Evolutionary conservation across 371 early-diverging fungal species (phyloP).

Genomic region (Fennellomyces sp.): DNA sequence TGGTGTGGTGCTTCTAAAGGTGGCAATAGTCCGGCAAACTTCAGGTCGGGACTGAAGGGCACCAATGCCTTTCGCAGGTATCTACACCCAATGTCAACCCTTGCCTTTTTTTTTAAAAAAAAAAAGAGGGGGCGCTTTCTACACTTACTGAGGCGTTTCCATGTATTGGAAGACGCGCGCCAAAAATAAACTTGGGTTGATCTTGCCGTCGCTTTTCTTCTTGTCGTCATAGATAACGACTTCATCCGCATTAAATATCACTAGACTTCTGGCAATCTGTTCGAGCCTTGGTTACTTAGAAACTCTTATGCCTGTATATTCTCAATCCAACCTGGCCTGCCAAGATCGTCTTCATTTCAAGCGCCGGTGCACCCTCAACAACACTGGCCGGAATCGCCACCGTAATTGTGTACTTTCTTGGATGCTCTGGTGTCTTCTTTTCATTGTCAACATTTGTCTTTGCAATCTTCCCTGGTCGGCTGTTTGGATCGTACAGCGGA

Average conservation of each 20-base stretch:
- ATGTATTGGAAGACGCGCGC: constrained; percentile 70
- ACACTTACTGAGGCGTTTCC: constrained; percentile 66
- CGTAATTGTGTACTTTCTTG: constrained; percentile 61
- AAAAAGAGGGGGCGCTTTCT: too few species aligned
- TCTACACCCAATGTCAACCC: constrained; percentile 15
- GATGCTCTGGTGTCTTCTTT: constrained; percentile 22
- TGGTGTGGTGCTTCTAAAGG: constrained; percentile 79
- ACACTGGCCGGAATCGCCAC: constrained; percentile 75
- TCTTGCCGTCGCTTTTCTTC: constrained; percentile 25
- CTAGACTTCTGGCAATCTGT: constrained; percentile 67
- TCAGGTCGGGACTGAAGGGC: constrained; percentile 73
- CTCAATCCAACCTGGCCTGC: constrained; percentile 64
- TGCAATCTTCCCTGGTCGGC: constrained; percentile 26
- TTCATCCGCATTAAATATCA: constrained; percentile 71
- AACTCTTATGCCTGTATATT: not conserved
- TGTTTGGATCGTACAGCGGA: constrained; percentile 43
- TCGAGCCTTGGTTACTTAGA: not conserved
- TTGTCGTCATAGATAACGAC: constrained; percentile 73
- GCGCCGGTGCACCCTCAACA: constrained; percentile 68
- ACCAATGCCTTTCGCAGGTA: constrained; percentile 70
- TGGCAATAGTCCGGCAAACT: constrained; percentile 70
- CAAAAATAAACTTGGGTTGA: constrained; percentile 63
- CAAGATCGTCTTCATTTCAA: constrained; percentile 73
- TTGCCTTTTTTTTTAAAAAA: not conserved
- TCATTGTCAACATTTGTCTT: constrained; percentile 29